Percentiles rank a stretch among this genome's conserved stretches.
phyloP scores from a whole-genome alignment of 768 basidiomycete genomes.

The Mycena albidolilacea region DNA sequence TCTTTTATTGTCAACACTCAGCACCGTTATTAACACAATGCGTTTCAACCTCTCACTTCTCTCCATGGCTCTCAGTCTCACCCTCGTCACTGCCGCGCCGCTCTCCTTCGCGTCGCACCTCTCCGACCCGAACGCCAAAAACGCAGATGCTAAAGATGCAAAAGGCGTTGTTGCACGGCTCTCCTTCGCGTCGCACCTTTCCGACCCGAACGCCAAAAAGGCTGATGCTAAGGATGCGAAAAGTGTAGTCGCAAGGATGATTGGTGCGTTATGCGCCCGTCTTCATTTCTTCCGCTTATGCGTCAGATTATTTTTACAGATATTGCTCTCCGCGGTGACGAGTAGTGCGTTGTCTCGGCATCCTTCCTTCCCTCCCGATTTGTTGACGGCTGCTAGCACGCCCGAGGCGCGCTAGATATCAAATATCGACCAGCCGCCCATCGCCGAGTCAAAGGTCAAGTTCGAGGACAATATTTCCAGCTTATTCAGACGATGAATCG shows the following conservation, averaged over 20 bases:
- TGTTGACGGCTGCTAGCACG: not conserved
- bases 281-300: not conserved
- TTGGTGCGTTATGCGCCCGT: not conserved
- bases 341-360: not conserved
- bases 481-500: too few relatives aligned
- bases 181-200: constrained; percentile 3
- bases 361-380: not conserved
- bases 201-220: constrained; percentile 9
- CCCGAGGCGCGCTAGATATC: constrained; percentile 13
- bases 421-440: not conserved
- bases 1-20: not conserved
- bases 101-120: constrained; percentile 9
- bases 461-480: not conserved
- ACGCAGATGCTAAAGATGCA: not conserved
- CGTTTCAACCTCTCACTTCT: constrained; percentile 24
- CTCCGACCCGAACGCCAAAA: constrained; percentile 9
- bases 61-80: constrained; percentile 8
- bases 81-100: constrained; percentile 18
- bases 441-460: constrained; percentile 5
- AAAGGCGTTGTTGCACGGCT: constrained; percentile 3
- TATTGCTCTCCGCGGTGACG: not conserved
- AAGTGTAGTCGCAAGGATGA: not conserved
- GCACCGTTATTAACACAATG: not conserved
- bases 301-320: not conserved
- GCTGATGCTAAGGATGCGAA: not conserved